These are phyloP conservation scores for Diaporthe vexans DNA, from an alignment of 2,329 filamentous ascomycete genomes.

Conservation along the genomic window DNA sequence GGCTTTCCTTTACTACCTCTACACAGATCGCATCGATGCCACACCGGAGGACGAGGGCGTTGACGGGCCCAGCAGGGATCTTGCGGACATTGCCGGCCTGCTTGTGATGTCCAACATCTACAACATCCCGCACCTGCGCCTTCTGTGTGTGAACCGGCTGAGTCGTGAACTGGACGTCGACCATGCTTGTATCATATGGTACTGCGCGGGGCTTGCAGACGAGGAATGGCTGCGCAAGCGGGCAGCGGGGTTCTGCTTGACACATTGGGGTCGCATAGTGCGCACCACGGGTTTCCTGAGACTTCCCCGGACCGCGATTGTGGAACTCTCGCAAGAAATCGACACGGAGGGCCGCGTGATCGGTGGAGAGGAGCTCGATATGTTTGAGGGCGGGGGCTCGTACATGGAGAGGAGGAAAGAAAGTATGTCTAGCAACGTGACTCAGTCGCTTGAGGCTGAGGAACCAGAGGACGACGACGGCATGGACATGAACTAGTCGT, in stretches of 20 bases:
- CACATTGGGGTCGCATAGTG: constrained; percentile 95
- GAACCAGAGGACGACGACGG: constrained; percentile 72
- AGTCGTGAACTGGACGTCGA: constrained; percentile 93
- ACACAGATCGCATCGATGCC: constrained; percentile 89
- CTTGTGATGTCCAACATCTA: constrained; percentile 99
- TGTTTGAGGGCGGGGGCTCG: constrained; percentile 60
- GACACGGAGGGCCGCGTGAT: constrained; percentile 94
- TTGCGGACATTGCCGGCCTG: constrained; percentile 91
- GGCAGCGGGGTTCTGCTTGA: constrained; percentile 89
- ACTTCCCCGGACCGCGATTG: constrained; percentile 82
- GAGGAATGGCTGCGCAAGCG: constrained; percentile 95
- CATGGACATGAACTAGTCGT: constrained; percentile 67
- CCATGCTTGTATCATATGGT: constrained; percentile 96
- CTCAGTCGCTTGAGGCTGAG: constrained; percentile 70
- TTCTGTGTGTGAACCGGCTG: constrained; percentile 91
- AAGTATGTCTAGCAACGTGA: constrained; percentile 72
- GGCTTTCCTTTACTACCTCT: constrained; percentile 95
- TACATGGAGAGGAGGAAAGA: constrained; percentile 67
- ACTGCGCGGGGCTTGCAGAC: constrained; percentile 88
- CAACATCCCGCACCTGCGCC: constrained; percentile 92
- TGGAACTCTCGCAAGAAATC: constrained; percentile 93
- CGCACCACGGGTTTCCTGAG: constrained; percentile 88
- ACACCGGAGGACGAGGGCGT: constrained; percentile 62
- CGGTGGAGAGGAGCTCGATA: constrained; percentile 83
- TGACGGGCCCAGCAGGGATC: constrained; percentile 78